phyloP scores from a whole-genome alignment of 169 alveolate species.

The Miamiensis avidus region DNA sequence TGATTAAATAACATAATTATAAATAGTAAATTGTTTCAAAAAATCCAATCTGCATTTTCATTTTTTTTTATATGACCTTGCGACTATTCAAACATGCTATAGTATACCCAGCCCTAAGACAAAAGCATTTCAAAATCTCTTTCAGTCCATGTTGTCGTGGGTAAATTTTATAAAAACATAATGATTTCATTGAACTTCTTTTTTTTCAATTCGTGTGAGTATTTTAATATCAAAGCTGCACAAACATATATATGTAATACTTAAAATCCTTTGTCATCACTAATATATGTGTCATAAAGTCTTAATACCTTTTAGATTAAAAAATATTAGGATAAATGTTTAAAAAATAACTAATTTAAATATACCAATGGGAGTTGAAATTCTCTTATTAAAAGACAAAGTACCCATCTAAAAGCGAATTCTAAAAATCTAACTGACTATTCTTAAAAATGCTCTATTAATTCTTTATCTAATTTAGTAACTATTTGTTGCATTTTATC shows the following conservation, averaged over 20 bases:
- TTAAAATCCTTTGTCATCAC: conserved; percentile 73
- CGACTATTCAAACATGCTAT: conserved; percentile 24
- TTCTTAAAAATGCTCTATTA: conserved; percentile 50
- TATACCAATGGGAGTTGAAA: conserved; percentile 28
- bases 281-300: conserved; percentile 79
- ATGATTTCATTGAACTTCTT: conserved; percentile 69
- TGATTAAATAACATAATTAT: not conserved
- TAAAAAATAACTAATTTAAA: too few species aligned
- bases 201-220: conserved; percentile 62
- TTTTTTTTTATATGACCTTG: conserved; percentile 18
- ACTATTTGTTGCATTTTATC: conserved; percentile 66
- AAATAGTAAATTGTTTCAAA: not conserved
- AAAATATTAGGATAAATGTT: not conserved
- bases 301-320: conserved; percentile 42
- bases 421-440: conserved; percentile 62
- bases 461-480: conserved; percentile 58
- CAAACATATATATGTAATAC: conserved; percentile 49
- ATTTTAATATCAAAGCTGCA: conserved; percentile 68
- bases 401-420: conserved; percentile 81
- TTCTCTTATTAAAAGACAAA: conserved; percentile 73
- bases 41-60: conserved; percentile 3
- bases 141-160: conserved; percentile 64
- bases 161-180: conserved; percentile 69
- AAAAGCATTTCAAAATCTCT: conserved; percentile 65
- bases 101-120: conserved; percentile 49